Evolutionary conservation across 2,329 filamentous ascomycete genomes (phyloP), one percentile per base, ranked within the genome.

Genomic region (Microdochium nivale): DNA sequence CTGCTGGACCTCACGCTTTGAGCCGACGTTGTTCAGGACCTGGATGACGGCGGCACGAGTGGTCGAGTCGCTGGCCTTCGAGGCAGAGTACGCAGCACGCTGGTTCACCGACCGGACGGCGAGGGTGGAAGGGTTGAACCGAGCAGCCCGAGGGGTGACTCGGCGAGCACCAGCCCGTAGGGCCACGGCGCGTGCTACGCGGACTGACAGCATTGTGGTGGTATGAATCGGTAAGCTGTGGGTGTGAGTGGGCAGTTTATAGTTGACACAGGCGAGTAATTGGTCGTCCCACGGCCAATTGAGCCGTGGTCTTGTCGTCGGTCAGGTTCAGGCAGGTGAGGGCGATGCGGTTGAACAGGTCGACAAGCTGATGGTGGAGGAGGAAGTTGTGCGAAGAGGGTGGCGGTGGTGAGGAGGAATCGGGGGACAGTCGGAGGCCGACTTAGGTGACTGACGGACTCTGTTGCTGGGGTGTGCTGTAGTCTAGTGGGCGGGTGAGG

Each of bases 1-100:
- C 71, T 97, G 92, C 76, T 96, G 89, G 57, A 95, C 90, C 75
- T 99, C 92, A 55, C 92, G 80, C 80, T 95, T 95, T 56, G 90
- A 96, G 56, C 90, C 92, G 67, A 97, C 95, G 72, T 92, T 96
- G 75, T 90, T 95, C 60, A 97, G 79, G 54, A 96, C 81, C 73
- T 92, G 89, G 64, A 95, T 86, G 57, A 95, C 90, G 51, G 90
- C 91, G 47, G 86, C 86, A 53, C 88, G 81, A 46, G 87, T 90
- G 52, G 79, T 83, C 54, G 80, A 77, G 60, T 85, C 71, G 56
- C 56, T 63, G 9, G 59, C 59, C 57, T 61, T 60, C 24, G 59
- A 55, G 30, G 63, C 59, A 3, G 60, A 61, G 53, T 63, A 66
- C 48, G 61, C 52, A 40, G 73, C 64, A 25, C 70, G 66, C 40